A percentile compares a stretch with the other conserved stretches of the same genome.
Conservation (phyloP, 2,329 filamentous ascomycete species). For the Thielaviopsis musarum region DNA sequence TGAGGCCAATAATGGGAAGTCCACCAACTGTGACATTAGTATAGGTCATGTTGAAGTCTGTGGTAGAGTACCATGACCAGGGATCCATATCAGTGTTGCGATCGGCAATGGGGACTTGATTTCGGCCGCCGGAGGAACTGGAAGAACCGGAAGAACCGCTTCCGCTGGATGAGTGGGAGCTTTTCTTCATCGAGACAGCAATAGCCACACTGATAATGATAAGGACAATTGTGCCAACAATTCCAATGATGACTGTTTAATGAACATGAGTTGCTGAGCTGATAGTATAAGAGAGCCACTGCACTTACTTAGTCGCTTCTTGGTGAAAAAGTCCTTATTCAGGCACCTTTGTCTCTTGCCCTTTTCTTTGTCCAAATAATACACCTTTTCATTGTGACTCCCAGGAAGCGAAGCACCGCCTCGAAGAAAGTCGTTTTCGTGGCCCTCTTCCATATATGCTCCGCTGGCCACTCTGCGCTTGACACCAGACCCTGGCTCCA, state of each 20-base stretch:
- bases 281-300: background rate
- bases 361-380: constrained; percentile 25
- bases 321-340: constrained; percentile 28
- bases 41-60: constrained; percentile 87
- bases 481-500: constrained; percentile 19
- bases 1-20: constrained; percentile 80
- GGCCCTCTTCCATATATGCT: constrained; percentile 50
- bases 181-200: constrained; percentile 45
- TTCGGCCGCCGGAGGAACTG: constrained; percentile 30
- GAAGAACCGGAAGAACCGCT: constrained; percentile 1
- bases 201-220: constrained; percentile 53
- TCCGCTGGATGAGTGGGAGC: constrained; percentile 39
- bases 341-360: constrained; percentile 30
- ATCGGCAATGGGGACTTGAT: constrained; percentile 45
- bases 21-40: constrained; percentile 71
- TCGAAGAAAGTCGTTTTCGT: constrained; percentile 23
- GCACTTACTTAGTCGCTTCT: constrained; percentile 27
- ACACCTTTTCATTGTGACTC: constrained; percentile 29
- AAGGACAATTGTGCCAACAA: constrained; percentile 35
- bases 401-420: constrained; percentile 30
- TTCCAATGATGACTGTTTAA: constrained; percentile 36
- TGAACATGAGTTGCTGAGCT: background rate
- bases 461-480: constrained; percentile 53
- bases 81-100: constrained; percentile 71
- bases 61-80: constrained; percentile 79